Base-by-base conservation (phyloP, 306 rosid species). In the Citrullus colocynthis region DNA sequence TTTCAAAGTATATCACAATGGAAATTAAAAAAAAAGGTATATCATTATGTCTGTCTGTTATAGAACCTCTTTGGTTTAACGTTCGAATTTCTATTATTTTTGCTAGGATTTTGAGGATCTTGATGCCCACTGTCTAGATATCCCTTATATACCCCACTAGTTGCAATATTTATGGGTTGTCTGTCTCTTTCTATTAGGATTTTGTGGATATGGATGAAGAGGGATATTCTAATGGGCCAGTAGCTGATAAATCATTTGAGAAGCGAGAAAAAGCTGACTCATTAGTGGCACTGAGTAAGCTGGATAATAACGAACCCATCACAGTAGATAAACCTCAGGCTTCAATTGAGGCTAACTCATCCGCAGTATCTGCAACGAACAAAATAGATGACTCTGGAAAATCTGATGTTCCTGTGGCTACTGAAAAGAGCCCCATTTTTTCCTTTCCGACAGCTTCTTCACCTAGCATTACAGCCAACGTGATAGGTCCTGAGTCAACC, bases 181-280 rank as follows among this genome's bases (percentile, higher is more conserved):
- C 44, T 72, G 13, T 73, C 58, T 51, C 6, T 8, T 21, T 55
- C 58, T 76, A 56, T 39, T 58, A 76, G 79, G 79, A 76, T 60
- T 91, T 32, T 86, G 71, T 88, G 85, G 98, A 94, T 79, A 81
- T 90, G 82, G 97, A 90, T 74, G 97, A 90, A 36, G 91, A 87
- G 59, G 86, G 72, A 76, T 60, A 78, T 85, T 76, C 87, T 17
- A 84, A 86, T 66, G 90, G 91, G 57, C 73, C 74, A 42, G 65
- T 70, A 39, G 73, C 88, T 80, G 85, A 58, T 67, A 69, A 73
- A 64, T 71, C 83, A 32, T 51, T 80, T 54, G 85, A 69, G 62
- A 91, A 80, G 81, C 83, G 74, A 78, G 90, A 75, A 60, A 79
- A 60, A 80, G 79, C 44, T 42, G 82, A 32, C 73, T 58, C 63